Percentiles rank a stretch among this genome's conserved stretches.
phyloP scores from a whole-genome alignment of 2,329 filamentous ascomycete genomes.

The Aspergillus ustus region DNA sequence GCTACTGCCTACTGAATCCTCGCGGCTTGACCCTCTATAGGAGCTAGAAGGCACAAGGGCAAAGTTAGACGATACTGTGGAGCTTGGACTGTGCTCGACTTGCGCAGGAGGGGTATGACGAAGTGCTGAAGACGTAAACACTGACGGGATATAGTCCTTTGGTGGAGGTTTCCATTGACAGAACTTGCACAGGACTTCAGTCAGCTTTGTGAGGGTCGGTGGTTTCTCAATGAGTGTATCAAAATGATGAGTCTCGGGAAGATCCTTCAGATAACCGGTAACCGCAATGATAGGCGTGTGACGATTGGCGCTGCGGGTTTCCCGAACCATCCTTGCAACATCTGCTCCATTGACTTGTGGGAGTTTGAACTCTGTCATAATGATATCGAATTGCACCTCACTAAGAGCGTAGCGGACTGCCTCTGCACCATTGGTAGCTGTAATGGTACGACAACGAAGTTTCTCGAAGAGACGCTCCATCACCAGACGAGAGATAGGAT shows the following conservation, averaged over 20 bases:
- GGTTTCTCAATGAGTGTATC: slow-evolving; percentile 96
- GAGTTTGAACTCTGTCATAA: slow-evolving; percentile 96
- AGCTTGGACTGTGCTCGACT: slow-evolving; percentile 80
- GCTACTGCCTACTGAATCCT: slow-evolving; percentile 82
- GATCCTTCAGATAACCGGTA: slow-evolving; percentile 95
- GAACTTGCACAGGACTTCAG: slow-evolving; percentile 81
- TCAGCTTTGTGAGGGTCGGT: slow-evolving; percentile 87
- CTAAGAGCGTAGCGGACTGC: slow-evolving; percentile 92
- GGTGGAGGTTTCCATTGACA: slow-evolving; percentile 92
- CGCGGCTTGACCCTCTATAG: slow-evolving; percentile 77
- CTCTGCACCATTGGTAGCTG: slow-evolving; percentile 85
- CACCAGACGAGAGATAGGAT: slow-evolving; percentile 95
- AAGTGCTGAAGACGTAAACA: slow-evolving; percentile 65
- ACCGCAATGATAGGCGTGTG: slow-evolving; percentile 95
- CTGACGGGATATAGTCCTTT: slow-evolving; percentile 61
- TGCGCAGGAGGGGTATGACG: slow-evolving; percentile 64
- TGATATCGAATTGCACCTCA: slow-evolving; percentile 98
- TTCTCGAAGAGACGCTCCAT: slow-evolving; percentile 99
- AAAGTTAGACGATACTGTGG: slow-evolving; percentile 76
- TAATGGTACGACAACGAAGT: slow-evolving; percentile 89
- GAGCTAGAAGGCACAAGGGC: slow-evolving; percentile 72
- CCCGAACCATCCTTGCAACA: slow-evolving; percentile 95
- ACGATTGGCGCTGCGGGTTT: slow-evolving; percentile 93
- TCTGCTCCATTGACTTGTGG: slow-evolving; percentile 95
- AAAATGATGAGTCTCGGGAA: slow-evolving; percentile 94